Percentiles rank a stretch among this genome's conserved stretches.
phyloP scores from a whole-genome alignment of 2,329 filamentous ascomycete species.

The Septoria petroselini region DNA sequence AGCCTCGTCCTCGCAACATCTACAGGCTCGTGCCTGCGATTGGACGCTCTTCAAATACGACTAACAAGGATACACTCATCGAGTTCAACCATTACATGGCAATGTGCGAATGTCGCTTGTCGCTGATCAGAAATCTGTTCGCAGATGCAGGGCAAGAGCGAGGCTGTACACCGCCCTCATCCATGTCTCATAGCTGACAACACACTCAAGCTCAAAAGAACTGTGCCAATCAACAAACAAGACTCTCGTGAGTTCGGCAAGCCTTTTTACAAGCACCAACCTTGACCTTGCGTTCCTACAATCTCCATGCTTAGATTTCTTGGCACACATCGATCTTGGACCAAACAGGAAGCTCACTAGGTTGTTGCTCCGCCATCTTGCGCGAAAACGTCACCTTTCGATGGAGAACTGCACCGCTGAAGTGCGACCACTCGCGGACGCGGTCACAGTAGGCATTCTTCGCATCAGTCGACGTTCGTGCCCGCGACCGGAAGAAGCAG shows the following conservation, averaged over 20 bases:
- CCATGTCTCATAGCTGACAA: not conserved
- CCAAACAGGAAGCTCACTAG: slow-evolving; percentile 7
- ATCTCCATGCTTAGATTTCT: not conserved
- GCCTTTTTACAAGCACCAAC: slow-evolving; percentile 7
- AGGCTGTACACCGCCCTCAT: not conserved
- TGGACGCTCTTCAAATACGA: too few species aligned
- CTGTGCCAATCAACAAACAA: not conserved
- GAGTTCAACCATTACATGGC: too few species aligned
- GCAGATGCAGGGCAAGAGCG: too few species aligned
- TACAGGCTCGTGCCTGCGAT: too few species aligned
- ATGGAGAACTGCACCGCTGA: not conserved
- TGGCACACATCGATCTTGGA: not conserved
- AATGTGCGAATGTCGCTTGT: too few species aligned
- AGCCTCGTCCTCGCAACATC: too few species aligned
- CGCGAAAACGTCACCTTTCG: slow-evolving; percentile 6
- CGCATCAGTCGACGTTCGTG: not conserved
- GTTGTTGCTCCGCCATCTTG: slow-evolving; percentile 1
- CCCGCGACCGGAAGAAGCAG: slow-evolving; percentile 4
- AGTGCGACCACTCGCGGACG: slow-evolving; percentile 1
- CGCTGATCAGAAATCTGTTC: too few species aligned
- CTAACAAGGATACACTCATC: too few species aligned
- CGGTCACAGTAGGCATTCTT: slow-evolving; percentile 1
- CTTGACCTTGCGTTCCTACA: not conserved
- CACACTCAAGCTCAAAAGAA: not conserved
- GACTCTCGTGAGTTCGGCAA: not conserved